A percentile compares a stretch with the other conserved stretches of the same genome.
Conservation (phyloP, 208 protist species). For the Trichomonas tenax region DNA sequence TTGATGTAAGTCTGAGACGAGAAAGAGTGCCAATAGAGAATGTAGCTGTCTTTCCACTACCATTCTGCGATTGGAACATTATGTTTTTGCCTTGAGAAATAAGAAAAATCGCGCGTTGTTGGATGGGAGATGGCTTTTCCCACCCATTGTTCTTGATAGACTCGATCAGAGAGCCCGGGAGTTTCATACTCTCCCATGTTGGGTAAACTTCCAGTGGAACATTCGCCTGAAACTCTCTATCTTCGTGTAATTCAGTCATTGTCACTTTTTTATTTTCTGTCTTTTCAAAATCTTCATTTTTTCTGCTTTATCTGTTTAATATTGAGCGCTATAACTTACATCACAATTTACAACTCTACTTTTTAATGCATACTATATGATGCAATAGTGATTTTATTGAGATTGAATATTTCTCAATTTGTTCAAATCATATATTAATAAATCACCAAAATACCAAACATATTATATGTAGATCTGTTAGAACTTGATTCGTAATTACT, state of each 20-base stretch:
- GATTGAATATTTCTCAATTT: no score
- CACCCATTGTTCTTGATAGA: constrained; percentile 52
- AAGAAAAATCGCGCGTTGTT: constrained; percentile 85
- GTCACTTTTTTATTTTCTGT: not conserved
- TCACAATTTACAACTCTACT: no score
- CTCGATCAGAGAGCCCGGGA: constrained; percentile 62
- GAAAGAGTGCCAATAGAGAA: constrained; percentile 50
- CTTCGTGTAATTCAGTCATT: not conserved
- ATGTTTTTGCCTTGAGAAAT: constrained; percentile 76
- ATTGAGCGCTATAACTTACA: no score
- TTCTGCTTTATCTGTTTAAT: no score
- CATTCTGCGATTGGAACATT: constrained; percentile 77
- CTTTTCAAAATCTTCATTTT: no score
- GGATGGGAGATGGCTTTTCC: constrained; percentile 87
- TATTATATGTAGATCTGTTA: no score
- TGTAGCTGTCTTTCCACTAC: constrained; percentile 89
- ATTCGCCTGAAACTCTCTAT: not conserved
- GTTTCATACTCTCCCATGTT: constrained; percentile 84
- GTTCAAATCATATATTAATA: no score
- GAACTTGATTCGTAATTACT: no score
- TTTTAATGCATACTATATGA: no score
- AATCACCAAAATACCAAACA: no score
- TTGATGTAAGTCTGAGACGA: not conserved
- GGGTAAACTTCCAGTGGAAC: constrained; percentile 59
- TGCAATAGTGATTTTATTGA: no score